These are phyloP conservation scores for Colletotrichum endophyticum DNA, from an alignment of 2,329 filamentous ascomycete species.

Conservation along the genomic window DNA sequence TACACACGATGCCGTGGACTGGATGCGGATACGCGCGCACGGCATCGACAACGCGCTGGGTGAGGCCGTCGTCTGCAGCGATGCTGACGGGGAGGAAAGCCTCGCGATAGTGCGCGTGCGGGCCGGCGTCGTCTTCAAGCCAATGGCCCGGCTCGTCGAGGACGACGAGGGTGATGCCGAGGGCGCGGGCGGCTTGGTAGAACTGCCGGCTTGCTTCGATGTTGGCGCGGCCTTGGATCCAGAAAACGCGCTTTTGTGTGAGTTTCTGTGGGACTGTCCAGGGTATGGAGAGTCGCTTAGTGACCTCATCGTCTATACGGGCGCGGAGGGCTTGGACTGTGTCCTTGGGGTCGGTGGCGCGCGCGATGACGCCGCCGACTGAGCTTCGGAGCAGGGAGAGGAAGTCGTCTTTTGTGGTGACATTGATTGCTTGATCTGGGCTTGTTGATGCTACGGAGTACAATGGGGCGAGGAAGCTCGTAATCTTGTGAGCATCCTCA, in stretches of 20 bases:
- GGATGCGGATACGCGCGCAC: conserved; percentile 20
- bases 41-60: conserved; percentile 31
- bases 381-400: not conserved
- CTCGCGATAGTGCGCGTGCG: conserved; percentile 31
- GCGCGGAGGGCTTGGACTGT: not conserved
- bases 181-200: conserved; percentile 20
- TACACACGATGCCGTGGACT: conserved; percentile 41
- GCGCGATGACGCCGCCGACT: not conserved
- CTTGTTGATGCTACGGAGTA: not conserved
- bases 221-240: conserved; percentile 1
- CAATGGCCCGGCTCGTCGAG: conserved; percentile 42
- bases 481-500: not conserved
- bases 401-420: not conserved
- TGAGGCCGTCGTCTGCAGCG: conserved; percentile 27
- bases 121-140: conserved; percentile 30
- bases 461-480: not conserved
- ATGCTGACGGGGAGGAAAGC: conserved; percentile 35
- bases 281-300: not conserved
- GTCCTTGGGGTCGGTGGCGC: not conserved
- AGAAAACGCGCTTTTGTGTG: not conserved
- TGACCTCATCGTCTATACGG: not conserved
- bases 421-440: not conserved
- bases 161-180: conserved; percentile 40
- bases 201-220: not conserved
- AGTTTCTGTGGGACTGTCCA: not conserved